phyloP scores from a whole-genome alignment of 2,329 filamentous ascomycete species.

The Neofusicoccum parvum region DNA sequence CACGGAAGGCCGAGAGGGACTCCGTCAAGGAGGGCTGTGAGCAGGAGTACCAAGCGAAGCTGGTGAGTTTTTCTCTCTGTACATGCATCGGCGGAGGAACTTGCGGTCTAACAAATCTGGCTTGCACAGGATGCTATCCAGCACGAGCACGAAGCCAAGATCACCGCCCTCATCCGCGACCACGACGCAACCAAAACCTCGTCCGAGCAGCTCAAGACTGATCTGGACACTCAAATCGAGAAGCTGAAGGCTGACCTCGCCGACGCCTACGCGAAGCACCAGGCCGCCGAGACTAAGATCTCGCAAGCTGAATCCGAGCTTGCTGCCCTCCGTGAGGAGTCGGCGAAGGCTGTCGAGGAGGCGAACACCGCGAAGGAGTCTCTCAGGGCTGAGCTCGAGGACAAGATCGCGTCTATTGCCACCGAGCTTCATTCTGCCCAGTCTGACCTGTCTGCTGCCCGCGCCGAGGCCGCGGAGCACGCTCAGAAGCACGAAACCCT shows the following conservation, averaged over 20 bases:
- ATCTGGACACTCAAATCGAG: constrained; percentile 21
- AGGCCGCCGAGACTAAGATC: constrained; percentile 12
- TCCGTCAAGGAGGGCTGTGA: constrained; percentile 39
- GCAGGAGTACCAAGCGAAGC: constrained; percentile 35
- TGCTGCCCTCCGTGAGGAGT: constrained; percentile 8
- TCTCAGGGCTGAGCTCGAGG: constrained; percentile 21
- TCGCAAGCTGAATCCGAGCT: constrained; percentile 4
- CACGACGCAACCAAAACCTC: constrained; percentile 18
- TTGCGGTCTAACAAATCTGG: neutral
- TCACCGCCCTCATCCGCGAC: constrained; percentile 21
- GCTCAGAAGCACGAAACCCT: constrained; percentile 28
- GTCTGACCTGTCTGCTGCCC: constrained; percentile 11
- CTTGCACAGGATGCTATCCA: constrained; percentile 17
- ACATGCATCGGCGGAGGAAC: neutral
- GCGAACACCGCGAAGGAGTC: constrained; percentile 20
- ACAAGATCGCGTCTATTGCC: constrained; percentile 16
- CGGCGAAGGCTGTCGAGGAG: constrained; percentile 9
- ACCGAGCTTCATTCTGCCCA: constrained; percentile 21
- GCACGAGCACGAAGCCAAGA: constrained; percentile 22
- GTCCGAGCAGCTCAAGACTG: constrained; percentile 16
- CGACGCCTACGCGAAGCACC: constrained; percentile 13
- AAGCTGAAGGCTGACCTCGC: constrained; percentile 18
- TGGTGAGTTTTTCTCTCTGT: constrained; percentile 25
- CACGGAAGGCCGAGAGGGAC: constrained; percentile 39
- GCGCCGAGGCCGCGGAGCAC: constrained; percentile 25